phyloP scores from a whole-genome alignment of 495 filamentous ascomycete genomes.

The Amphirosellinia nigrospora region DNA sequence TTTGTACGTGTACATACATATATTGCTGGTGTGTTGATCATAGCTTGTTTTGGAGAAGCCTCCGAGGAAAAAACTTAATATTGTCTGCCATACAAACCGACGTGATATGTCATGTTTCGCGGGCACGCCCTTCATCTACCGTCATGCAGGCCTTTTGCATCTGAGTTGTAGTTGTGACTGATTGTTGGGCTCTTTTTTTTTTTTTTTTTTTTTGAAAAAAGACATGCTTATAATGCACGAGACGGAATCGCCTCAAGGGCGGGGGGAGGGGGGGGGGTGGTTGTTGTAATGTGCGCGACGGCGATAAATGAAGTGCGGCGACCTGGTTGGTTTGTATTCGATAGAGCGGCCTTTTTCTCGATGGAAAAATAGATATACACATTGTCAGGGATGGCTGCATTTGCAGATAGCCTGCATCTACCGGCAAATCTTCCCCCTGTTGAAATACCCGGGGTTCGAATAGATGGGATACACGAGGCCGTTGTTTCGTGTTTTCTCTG shows the following conservation, averaged over 20 bases:
- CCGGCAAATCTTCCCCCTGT: slow-evolving; percentile 15
- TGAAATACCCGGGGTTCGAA: slow-evolving; percentile 9
- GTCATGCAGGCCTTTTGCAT: not conserved
- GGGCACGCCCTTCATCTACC: not conserved
- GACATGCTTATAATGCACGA: too few relatives aligned
- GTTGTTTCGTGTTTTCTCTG: not conserved
- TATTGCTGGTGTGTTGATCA: slow-evolving; percentile 9
- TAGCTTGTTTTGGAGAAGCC: slow-evolving; percentile 7
- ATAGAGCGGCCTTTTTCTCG: not conserved
- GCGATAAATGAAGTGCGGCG: too few relatives aligned
- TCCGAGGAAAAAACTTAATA: slow-evolving; percentile 9
- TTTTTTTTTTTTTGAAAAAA: too few relatives aligned
- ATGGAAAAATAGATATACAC: not conserved
- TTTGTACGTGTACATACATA: not conserved
- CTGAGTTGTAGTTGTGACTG: not conserved
- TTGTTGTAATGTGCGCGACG: too few relatives aligned
- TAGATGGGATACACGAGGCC: slow-evolving; percentile 3
- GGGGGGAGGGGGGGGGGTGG: too few relatives aligned
- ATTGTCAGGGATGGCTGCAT: not conserved
- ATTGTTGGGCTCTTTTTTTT: too few relatives aligned
- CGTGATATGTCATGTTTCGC: not conserved
- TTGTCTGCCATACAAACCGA: not conserved
- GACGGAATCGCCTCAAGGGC: not conserved
- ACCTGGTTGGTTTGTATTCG: too few relatives aligned
- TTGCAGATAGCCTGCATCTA: slow-evolving; percentile 7